Evolutionary conservation across 768 basidiomycete species (phyloP).

Genomic region (Serendipita sp.): DNA sequence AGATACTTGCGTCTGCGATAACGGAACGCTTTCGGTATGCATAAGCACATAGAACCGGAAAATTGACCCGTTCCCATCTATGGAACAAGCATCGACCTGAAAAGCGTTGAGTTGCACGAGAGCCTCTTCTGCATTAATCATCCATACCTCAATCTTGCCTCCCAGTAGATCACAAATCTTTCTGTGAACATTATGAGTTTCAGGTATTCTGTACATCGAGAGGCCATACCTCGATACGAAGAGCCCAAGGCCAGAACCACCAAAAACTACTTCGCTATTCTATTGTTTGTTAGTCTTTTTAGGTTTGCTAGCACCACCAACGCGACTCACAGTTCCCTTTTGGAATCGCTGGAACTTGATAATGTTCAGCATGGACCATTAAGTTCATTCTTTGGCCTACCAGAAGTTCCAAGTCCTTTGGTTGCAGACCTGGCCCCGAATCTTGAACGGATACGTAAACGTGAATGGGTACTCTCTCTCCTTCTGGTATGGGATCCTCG

Average conservation of each 20-base stretch:
- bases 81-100: constrained; percentile 22
- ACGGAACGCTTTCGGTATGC: constrained; percentile 5
- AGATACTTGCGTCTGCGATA: not conserved
- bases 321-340: constrained; percentile 18
- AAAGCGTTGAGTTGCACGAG: not conserved
- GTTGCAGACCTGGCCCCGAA: constrained; percentile 25
- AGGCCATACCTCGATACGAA: constrained; percentile 19
- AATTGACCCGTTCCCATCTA: constrained; percentile 23
- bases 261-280: constrained; percentile 16
- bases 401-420: constrained; percentile 22
- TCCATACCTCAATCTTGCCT: constrained; percentile 16
- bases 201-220: not conserved
- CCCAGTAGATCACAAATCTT: constrained; percentile 22
- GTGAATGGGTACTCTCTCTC: constrained; percentile 14
- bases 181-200: not conserved
- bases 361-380: not conserved
- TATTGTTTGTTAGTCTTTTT: not conserved
- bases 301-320: constrained; percentile 12
- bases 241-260: constrained; percentile 23
- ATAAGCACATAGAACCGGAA: constrained; percentile 26
- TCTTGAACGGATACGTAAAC: constrained; percentile 23
- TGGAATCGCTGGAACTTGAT: constrained; percentile 20
- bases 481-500: not conserved
- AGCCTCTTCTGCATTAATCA: not conserved
- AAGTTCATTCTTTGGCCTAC: not conserved